A percentile compares a stretch with the other conserved stretches of the same genome.
Conservation (phyloP, 1,284 basidiomycete species). For the Apiotrichum sp. region DNA sequence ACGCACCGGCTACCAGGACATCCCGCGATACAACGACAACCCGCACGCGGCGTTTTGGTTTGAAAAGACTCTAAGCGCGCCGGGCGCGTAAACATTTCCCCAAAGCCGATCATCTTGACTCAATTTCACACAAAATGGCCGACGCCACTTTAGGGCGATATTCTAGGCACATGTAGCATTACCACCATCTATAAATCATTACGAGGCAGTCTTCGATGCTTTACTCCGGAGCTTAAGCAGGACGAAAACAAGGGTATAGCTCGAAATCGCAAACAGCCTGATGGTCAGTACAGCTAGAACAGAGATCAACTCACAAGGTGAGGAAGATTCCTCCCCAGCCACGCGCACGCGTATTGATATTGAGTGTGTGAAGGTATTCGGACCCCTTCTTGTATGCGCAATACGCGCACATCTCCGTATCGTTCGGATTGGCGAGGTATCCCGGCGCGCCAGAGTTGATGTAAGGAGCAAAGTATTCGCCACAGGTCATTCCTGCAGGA, state of each 20-base stretch:
- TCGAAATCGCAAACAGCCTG: constrained; percentile 11
- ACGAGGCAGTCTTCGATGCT: constrained; percentile 24
- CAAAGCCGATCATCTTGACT: too few relatives aligned
- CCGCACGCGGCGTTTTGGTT: too few relatives aligned
- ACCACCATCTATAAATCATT: too few relatives aligned
- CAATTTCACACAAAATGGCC: too few relatives aligned
- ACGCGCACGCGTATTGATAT: constrained; percentile 12
- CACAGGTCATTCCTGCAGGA: constrained; percentile 25
- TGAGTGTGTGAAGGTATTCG: constrained; percentile 20
- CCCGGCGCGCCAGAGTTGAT: background rate
- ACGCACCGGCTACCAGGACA: too few relatives aligned
- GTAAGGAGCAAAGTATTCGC: constrained; percentile 12
- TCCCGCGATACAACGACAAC: too few relatives aligned
- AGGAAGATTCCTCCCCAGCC: constrained; percentile 19
- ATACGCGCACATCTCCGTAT: constrained; percentile 16
- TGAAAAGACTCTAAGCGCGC: too few relatives aligned
- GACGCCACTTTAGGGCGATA: too few relatives aligned
- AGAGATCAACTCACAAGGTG: constrained; percentile 1
- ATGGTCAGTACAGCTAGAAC: background rate
- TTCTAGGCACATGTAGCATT: too few relatives aligned
- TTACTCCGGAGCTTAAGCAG: constrained; percentile 23
- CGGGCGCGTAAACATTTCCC: too few relatives aligned
- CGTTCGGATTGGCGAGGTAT: constrained; percentile 7
- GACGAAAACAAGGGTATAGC: constrained; percentile 12
- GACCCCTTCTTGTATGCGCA: constrained; percentile 17